A percentile compares a stretch with the other conserved stretches of the same genome.
Evolutionary conservation across 352 stramenopile genomes (phyloP).

Genomic region (Pythium chondricola): DNA sequence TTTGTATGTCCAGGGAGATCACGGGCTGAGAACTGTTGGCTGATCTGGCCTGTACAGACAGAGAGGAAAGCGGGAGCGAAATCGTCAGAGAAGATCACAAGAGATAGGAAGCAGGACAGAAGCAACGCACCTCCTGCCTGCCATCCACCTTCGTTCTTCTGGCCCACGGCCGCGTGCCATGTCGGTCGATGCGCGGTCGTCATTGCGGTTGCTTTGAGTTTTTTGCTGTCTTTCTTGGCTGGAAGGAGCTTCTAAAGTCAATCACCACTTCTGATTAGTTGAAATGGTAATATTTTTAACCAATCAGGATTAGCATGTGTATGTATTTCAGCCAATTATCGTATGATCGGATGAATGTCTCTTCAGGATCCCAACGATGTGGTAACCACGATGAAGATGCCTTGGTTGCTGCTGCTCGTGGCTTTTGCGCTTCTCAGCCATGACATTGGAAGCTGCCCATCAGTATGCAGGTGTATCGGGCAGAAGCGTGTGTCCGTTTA

Average conservation of each 20-base stretch:
- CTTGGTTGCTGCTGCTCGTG: neutral
- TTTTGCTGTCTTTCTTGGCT: constrained; percentile 2
- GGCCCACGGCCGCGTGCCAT: constrained; percentile 79
- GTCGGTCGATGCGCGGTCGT: constrained; percentile 84
- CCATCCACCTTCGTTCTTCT: constrained; percentile 85
- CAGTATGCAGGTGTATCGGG: constrained; percentile 58
- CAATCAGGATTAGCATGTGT: too few species aligned
- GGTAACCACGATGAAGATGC: too few species aligned
- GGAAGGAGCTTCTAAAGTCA: constrained; percentile 1
- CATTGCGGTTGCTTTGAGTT: constrained; percentile 28
- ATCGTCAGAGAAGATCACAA: too few species aligned
- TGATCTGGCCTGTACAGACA: constrained; percentile 57
- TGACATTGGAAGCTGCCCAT: constrained; percentile 25
- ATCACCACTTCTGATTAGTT: neutral
- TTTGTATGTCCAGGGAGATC: constrained; percentile 78
- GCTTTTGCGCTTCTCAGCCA: neutral
- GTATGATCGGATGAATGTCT: too few species aligned
- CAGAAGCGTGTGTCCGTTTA: constrained; percentile 60
- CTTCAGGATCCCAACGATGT: constrained; percentile 11
- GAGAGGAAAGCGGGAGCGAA: too few species aligned
- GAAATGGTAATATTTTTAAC: neutral
- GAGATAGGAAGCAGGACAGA: too few species aligned
- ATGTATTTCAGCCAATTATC: too few species aligned
- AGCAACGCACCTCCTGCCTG: constrained; percentile 63
- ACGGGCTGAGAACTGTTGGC: constrained; percentile 72